Base-by-base conservation (phyloP, 331 rosid species). In the Spiraea crenata region DNA sequence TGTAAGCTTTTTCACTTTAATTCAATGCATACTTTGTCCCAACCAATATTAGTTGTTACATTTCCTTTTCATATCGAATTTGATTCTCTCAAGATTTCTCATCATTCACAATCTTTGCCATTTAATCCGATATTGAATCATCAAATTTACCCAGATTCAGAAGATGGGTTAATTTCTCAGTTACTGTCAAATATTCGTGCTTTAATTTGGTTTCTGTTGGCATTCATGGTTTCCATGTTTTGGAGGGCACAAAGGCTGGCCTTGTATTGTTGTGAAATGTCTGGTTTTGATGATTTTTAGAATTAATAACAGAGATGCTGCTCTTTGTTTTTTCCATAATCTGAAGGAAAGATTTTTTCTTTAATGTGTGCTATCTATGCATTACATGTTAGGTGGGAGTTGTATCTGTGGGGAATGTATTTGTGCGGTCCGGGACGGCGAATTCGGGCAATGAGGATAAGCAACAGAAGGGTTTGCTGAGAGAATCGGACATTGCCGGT, bases 51-150 rank as follows among this genome's bases (percentile, higher is more conserved):
- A 63, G 74, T 48, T 67, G 74, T 76, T 74, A 54, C 69, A 44
- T 50, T 62, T 70, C 41, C 66, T 60, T 25, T 79, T 76, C 79
- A 63, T 83, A 63, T 73, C 78, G 34, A 40, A 48, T 13, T 39
- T 83, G 90, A 88, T 88, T 84, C 59, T 48, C 46, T 79, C 47
- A 7, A 66, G 76, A 82, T 72, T 57, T 69, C 75, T 41, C 19
- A 7, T 11, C 31, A 39, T 71, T 73, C 77, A 74, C 63, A 79
- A 81, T 83, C 77, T 61, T 57, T 40, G 71, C 37, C 77, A 62
- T 68, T 79, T 37, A 83, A 75, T 62, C 37, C 48, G 31, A 38
- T 25, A 64, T 77, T 71, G 73, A 63, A 63, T 76, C 49, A 16
- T 58, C 44, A 75, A 83, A 76, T 84, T 85, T 63, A 76, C 71